Conservation (phyloP, 495 filamentous ascomycete genomes). For the Podospora pseudocomata region DNA sequence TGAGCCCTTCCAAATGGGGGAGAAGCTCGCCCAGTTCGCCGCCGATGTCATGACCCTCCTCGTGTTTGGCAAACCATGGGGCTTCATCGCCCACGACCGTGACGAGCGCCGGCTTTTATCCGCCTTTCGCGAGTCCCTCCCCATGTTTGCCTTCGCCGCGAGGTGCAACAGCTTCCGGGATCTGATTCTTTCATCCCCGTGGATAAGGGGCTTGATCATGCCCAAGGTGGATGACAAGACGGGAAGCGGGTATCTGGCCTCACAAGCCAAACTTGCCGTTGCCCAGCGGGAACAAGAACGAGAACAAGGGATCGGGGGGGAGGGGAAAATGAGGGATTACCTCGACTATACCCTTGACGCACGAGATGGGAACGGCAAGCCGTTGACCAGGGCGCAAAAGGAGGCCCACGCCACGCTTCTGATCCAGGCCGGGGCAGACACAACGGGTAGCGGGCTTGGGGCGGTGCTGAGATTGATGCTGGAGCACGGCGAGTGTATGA, state of each 20-base stretch:
- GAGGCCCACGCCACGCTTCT: conserved; percentile 12
- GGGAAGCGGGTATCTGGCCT: neutral
- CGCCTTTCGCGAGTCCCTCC: conserved; percentile 1
- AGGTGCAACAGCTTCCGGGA: neutral
- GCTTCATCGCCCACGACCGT: conserved; percentile 12
- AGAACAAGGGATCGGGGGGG: neutral
- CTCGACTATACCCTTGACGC: neutral
- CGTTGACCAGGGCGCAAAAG: conserved; percentile 6
- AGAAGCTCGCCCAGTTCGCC: conserved; percentile 15
- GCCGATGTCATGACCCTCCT: conserved; percentile 21
- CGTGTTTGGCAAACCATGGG: conserved; percentile 11
- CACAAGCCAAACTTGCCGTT: neutral
- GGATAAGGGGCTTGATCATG: conserved; percentile 8
- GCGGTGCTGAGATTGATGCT: conserved; percentile 16
- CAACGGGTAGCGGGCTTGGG: conserved; percentile 35
- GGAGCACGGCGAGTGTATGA: neutral
- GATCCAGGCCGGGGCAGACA: conserved; percentile 37
- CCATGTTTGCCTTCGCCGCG: conserved; percentile 5
- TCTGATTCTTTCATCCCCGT: neutral
- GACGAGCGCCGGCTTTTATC: conserved; percentile 11
- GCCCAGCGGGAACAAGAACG: conserved; percentile 1
- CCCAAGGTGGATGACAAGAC: conserved; percentile 1
- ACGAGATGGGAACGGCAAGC: neutral
- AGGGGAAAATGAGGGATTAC: neutral
- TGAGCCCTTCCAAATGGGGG: neutral